Conservation (phyloP, 345 rosid genomes). For the Arabis alpina region DNA sequence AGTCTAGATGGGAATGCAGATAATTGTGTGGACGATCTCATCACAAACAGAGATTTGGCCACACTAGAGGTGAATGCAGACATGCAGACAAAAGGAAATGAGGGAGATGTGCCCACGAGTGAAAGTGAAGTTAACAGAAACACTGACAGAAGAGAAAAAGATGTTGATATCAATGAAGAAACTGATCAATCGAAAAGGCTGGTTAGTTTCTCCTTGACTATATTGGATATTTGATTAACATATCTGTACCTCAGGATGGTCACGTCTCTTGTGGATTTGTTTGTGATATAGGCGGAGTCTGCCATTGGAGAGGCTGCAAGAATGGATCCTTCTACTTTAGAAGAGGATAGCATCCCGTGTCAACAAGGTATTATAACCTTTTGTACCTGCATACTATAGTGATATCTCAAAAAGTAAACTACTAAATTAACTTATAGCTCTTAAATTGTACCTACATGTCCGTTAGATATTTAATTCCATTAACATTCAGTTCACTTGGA, state of each 20-base stretch:
- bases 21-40: conserved; percentile 25
- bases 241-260: conserved; percentile 25
- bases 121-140: conserved; percentile 37
- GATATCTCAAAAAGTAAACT: background rate
- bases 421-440: conserved; percentile 19
- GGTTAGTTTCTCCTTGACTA: conserved; percentile 48
- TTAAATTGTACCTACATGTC: conserved; percentile 12
- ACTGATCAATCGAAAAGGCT: conserved; percentile 38
- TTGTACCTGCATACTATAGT: conserved; percentile 22
- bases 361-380: conserved; percentile 49
- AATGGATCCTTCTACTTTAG: conserved; percentile 35
- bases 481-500: background rate
- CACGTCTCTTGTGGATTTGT: conserved; percentile 29
- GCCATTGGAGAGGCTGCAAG: conserved; percentile 42
- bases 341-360: conserved; percentile 40
- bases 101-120: conserved; percentile 32
- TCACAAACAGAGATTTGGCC: conserved; percentile 35
- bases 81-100: conserved; percentile 32
- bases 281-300: conserved; percentile 46
- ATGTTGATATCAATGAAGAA: conserved; percentile 39
- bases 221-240: conserved; percentile 21
- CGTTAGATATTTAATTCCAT: background rate
- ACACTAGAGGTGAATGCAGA: conserved; percentile 12
- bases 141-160: conserved; percentile 38
- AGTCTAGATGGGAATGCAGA: conserved; percentile 34